Evolutionary conservation across 495 filamentous ascomycete species (phyloP), one percentile per base, ranked within the genome.

Genomic region (Xylaria cubensis): DNA sequence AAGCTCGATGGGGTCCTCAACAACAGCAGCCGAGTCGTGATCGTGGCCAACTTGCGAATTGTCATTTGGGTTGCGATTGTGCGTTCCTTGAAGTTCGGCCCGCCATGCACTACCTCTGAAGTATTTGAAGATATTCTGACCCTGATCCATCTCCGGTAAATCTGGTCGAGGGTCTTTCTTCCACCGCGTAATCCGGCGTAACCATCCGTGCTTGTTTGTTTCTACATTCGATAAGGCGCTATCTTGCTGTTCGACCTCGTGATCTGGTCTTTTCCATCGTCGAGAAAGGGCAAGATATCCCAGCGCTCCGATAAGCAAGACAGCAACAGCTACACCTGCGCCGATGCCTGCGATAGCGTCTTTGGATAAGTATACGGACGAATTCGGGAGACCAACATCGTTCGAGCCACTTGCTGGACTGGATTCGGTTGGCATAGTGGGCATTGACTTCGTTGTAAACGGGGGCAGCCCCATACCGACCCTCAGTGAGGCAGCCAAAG

Each of bases 131-230:
- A 58, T 34, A 8, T 58, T 58, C 13, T 58, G 55, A 19, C 55
- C 55, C 26, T 58, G 55, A 19, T 58, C 55, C 29, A 58, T 58
- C 55, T 58, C 55, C 1, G 55, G 55, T 34, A 58, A 34, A 34
- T 34, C 17, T 8, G 55, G 55, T 0, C 19, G 29, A 2, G 53
- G 10, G 26, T 4, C 4, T 34, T 3, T 58, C 26, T 58, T 34
- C 17, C 55, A 12, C 17, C 55, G 15, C 26, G 9, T 13, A 5
- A 36, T 39, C 4, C 56, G 7, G 5, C 15, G 32, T 15, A 59
- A 1, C 13, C 19, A 59, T 3, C 29, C 3, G 17, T 0, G 4
- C 8, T 1, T 29, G 21, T 6, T 29, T 4, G 3, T 55, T 55
- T 1, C 6, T 10, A 24, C 5, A 0, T 15, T 1, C 7, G 32